Percentiles rank a stretch among this genome's conserved stretches.
phyloP scores from a whole-genome alignment of 2,329 filamentous ascomycete genomes.

The Penicillium sp. region DNA sequence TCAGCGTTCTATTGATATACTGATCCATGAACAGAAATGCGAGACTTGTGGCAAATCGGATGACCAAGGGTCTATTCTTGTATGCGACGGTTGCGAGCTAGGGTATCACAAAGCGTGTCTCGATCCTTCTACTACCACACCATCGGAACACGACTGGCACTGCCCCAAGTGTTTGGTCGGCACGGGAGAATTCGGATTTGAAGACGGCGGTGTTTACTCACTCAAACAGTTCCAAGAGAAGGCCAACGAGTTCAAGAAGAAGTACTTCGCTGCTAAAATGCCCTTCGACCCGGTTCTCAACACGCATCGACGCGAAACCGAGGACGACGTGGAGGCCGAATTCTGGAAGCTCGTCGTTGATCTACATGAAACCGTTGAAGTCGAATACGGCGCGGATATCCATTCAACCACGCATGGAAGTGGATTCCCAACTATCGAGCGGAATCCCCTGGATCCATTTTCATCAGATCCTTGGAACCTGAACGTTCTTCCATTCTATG shows the following conservation, averaged over 20 bases:
- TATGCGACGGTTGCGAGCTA: slow-evolving; percentile 90
- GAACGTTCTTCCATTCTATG: slow-evolving; percentile 84
- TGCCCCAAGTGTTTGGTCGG: slow-evolving; percentile 93
- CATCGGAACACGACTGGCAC: slow-evolving; percentile 89
- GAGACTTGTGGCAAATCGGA: slow-evolving; percentile 82
- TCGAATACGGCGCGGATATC: slow-evolving; percentile 97
- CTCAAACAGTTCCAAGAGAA: slow-evolving; percentile 95
- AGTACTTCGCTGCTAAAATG: slow-evolving; percentile 88
- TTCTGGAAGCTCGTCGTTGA: slow-evolving; percentile 96
- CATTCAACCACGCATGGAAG: slow-evolving; percentile 97
- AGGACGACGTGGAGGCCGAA: slow-evolving; percentile 93
- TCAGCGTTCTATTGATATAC: slow-evolving; percentile 18
- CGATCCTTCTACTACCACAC: slow-evolving; percentile 75
- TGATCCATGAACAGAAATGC: slow-evolving; percentile 61
- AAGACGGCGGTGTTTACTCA: slow-evolving; percentile 94
- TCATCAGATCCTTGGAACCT: slow-evolving; percentile 93
- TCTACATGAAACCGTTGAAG: slow-evolving; percentile 91
- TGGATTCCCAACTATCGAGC: slow-evolving; percentile 91
- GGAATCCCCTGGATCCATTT: slow-evolving; percentile 81
- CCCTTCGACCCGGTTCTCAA: slow-evolving; percentile 82
- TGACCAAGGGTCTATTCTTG: slow-evolving; percentile 65
- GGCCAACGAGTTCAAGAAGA: slow-evolving; percentile 90
- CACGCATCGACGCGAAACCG: slow-evolving; percentile 75
- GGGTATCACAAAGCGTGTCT: slow-evolving; percentile 85
- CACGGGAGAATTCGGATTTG: slow-evolving; percentile 94